phyloP scores from a whole-genome alignment of 1,284 basidiomycete species.

The Gyrodon tennesseensis region DNA sequence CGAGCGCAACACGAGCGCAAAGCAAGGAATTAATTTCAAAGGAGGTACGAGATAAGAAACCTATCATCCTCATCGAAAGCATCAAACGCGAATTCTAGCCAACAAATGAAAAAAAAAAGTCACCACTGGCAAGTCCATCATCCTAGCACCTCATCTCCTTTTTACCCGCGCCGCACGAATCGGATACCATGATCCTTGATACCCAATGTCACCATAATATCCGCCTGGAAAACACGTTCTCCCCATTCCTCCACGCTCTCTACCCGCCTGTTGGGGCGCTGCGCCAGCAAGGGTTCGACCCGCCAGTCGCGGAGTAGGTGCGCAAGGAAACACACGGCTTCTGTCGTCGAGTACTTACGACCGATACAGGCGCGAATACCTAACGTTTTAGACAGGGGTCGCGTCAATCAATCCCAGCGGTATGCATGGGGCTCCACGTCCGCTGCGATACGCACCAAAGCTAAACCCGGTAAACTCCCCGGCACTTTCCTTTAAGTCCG shows the following conservation, averaged over 20 bases:
- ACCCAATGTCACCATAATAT: not conserved
- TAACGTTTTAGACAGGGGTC: not conserved
- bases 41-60: too few species aligned
- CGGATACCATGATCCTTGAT: conserved; percentile 3
- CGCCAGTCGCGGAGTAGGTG: conserved; percentile 8
- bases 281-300: conserved; percentile 1
- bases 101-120: too few species aligned
- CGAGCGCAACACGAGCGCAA: too few species aligned
- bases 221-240: conserved; percentile 8
- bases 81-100: too few species aligned
- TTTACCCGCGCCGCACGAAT: conserved; percentile 2
- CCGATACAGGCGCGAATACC: conserved; percentile 5
- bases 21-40: too few species aligned
- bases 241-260: conserved; percentile 9
- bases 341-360: conserved; percentile 9
- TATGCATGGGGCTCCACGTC: not conserved
- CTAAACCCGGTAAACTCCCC: conserved; percentile 1
- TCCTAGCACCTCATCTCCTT: not conserved
- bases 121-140: not conserved
- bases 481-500: not conserved
- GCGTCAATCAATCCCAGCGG: not conserved
- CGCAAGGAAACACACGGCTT: conserved; percentile 11
- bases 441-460: conserved; percentile 4
- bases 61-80: too few species aligned
- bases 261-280: not conserved